Conservation (phyloP, 139 green algal species). For the Chlorella ohadii region DNA sequence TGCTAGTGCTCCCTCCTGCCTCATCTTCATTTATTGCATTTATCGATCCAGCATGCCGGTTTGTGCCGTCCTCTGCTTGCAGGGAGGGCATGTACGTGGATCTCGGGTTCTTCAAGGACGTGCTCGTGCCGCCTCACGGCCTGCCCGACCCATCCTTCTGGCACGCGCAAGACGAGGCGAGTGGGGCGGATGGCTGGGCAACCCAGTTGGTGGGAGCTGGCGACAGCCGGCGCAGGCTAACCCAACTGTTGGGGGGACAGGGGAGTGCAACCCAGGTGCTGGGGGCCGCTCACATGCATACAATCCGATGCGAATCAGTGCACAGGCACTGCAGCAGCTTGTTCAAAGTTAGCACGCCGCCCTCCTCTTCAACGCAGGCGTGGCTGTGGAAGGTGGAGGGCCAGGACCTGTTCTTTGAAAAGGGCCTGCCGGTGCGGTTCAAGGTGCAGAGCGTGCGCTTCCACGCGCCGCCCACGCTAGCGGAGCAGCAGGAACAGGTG, state of each 20-base stretch:
- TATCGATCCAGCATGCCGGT: too few species aligned
- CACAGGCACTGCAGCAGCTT: too few species aligned
- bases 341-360: too few species aligned
- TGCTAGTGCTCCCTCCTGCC: too few species aligned
- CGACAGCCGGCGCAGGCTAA: too few species aligned
- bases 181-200: neutral
- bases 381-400: constrained; percentile 44
- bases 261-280: neutral
- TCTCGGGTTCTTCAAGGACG: constrained; percentile 94
- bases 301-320: too few species aligned
- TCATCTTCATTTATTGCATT: too few species aligned
- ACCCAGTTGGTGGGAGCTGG: too few species aligned
- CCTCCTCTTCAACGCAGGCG: neutral
- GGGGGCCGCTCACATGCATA: too few species aligned
- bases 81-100: constrained; percentile 75
- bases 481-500: constrained; percentile 36
- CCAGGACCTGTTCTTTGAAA: constrained; percentile 42
- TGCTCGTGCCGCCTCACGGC: constrained; percentile 80
- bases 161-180: constrained; percentile 41
- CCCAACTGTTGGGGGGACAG: too few species aligned
- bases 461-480: constrained; percentile 11
- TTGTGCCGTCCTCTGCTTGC: neutral
- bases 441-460: constrained; percentile 44
- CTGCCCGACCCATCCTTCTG: constrained; percentile 75
- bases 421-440: constrained; percentile 32